Conservation (phyloP, 306 rosid species). For the Lagenaria siceraria region DNA sequence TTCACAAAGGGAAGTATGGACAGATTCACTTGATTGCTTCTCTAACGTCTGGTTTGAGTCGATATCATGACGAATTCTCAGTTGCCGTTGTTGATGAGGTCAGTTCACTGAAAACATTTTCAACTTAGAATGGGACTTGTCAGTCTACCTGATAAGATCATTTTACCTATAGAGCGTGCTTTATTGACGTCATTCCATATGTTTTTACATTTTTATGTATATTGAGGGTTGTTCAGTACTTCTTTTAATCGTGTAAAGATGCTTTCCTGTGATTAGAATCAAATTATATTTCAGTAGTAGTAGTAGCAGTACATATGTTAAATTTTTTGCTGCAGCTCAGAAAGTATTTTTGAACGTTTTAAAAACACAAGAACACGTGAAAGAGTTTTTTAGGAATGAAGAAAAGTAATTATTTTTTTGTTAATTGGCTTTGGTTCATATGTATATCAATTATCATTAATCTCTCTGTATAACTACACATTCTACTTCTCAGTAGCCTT, state of each 20-base stretch:
- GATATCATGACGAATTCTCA: slow-evolving; percentile 92
- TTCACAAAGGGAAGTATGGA: slow-evolving; percentile 94
- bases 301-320: not conserved
- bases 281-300: not conserved
- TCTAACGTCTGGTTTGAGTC: slow-evolving; percentile 95
- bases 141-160: not conserved
- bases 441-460: not conserved
- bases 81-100: slow-evolving; percentile 99
- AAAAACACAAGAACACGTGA: not conserved
- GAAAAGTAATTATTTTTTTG: not conserved
- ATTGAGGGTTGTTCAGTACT: not conserved
- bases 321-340: not conserved
- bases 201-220: not conserved
- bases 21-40: slow-evolving; percentile 95
- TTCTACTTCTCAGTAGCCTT: not conserved
- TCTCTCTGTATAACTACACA: not conserved
- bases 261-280: not conserved
- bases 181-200: not conserved
- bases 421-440: not conserved
- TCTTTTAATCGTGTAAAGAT: not conserved
- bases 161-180: not conserved
- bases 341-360: not conserved
- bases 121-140: not conserved
- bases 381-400: not conserved
- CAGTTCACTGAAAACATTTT: not conserved